Evolutionary conservation across 2,329 filamentous ascomycete genomes (phyloP), one percentile per base, ranked within the genome.

Genomic region (Colletotrichum gigasporum): DNA sequence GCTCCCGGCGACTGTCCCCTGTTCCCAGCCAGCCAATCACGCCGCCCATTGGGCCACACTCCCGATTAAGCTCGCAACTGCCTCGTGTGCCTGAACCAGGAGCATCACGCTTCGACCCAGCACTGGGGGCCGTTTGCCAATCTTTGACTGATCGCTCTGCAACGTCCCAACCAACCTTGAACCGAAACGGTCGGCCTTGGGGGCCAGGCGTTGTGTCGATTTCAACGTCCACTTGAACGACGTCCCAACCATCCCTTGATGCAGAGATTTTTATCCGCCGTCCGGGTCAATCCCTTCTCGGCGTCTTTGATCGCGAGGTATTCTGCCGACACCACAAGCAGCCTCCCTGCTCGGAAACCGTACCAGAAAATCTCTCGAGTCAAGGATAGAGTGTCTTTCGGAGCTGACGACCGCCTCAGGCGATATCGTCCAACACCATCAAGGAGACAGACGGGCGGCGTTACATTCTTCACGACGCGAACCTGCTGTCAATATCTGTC

Each of bases 1-100:
- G 30, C 35, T 65, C 58, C 58, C 57, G 58, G 50, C 9, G 16
- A 37, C 11, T 39, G 34, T 16, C 44, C 61, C 63, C 63, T 57
- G 58, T 57, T 50, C 51, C 50, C 18, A 4, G 24, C 10, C 14
- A 47, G 5, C 63, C 63, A 65, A 65, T 65, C 51, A 65, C 7
- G 39, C 4, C 16, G 4, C 26, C 35, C 59, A 63, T 18, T 57
- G 50, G 34, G 16, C 58, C 50, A 39, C 45, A 56, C 44, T 52
- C n/a, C 11, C 26, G 32, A 52, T 63, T 63, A 63, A 65, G 63
- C 63, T 65, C 63, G 32, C 30, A 51, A 61, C 18, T n/a, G 60
- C 52, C 63, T 62, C 57, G 58, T 65, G 63, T 53, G 34, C 48
- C 48, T 54, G 56, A 64, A 50, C 61, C 48, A 28, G 30, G n/a